Base-by-base conservation (phyloP, 352 stramenopile species). In the Globisporangium canariense region DNA sequence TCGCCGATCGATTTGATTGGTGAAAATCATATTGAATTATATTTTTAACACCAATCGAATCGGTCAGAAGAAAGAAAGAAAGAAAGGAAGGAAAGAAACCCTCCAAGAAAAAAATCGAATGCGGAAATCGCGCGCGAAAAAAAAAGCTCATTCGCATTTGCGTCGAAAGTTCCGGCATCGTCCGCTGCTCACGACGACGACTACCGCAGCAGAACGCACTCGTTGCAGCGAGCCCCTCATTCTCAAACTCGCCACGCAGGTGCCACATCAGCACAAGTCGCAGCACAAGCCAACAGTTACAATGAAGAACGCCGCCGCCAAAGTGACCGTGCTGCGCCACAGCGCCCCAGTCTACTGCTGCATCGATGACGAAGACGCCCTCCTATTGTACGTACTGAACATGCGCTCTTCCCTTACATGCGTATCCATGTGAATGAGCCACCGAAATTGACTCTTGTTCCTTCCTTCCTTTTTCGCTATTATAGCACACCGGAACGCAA, bases 401-500 rank as follows among this genome's bases (percentile, higher is more conserved):
- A 20, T 11, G 30, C 22, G 4, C 45, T 58, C 51, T 41, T 11
- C 20, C 30, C 25, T 28, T 28, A 28, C 25, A 28, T 32, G 46
- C 32, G 9, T 45, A n/a, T 45, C 5, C 14, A 11, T 41, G 1
- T 8, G 50, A 16, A 18, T 18, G 36, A 3, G 18, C 18, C 32
- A 58, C 52, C 52, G 52, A 58, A 58, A 46, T 58, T 58, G 52
- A 58, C 52, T 28, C 40, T 58, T 58, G 20, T 8, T 41, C 22
- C 7, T 28, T 57, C 7, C 18, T 58, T 46, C 14, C 28, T 20
- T 55, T 45, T 45, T 30, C 32, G 14, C 11, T 2, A 18, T 58
- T 62, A 22, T 52, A 65, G 59, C 52, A 64, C 49, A 36, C 70
- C 34, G 10, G 71, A 47, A 67, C 65, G 32, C 49, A 74, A 63